Conservation (phyloP, 805 yeast genomes). For the Candida oleophila region DNA sequence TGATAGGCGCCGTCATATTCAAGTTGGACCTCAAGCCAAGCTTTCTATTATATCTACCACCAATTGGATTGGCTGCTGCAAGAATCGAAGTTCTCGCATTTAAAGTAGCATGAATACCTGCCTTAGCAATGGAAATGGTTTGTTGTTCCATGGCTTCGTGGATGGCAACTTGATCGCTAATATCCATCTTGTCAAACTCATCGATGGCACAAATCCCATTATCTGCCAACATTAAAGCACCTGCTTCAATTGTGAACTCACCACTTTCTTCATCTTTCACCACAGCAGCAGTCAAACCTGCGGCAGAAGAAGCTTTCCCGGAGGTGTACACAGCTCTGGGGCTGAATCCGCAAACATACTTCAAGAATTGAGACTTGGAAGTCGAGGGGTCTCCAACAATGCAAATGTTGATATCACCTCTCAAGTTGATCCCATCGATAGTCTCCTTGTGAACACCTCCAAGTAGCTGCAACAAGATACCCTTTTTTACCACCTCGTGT, state of each 20-base stretch:
- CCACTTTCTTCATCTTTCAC: conserved; percentile 97
- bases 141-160: conserved; percentile 99
- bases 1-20: conserved; percentile 96
- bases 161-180: conserved; percentile 93
- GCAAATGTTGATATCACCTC: conserved; percentile 97
- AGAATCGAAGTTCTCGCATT: conserved; percentile 95
- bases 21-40: conserved; percentile 80
- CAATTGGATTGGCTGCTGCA: conserved; percentile 98
- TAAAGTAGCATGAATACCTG: conserved; percentile 96
- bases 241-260: conserved; percentile 96
- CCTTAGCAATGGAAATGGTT: conserved; percentile 96
- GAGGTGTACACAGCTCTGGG: conserved; percentile 97
- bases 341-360: conserved; percentile 85
- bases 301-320: conserved; percentile 98
- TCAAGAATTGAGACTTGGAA: conserved; percentile 91
- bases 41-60: conserved; percentile 93
- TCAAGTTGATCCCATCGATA: conserved; percentile 86
- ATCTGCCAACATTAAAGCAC: conserved; percentile 97
- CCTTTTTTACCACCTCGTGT: conserved; percentile 91
- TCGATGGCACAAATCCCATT: conserved; percentile 98
- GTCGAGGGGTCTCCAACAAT: conserved; percentile 98
- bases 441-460: conserved; percentile 97
- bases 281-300: conserved; percentile 97
- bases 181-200: conserved; percentile 97
- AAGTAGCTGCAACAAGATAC: conserved; percentile 79